A percentile compares a stretch with the other conserved stretches of the same genome.
phyloP scores from a whole-genome alignment of 78 protist species.

The Polysphondylium violaceum region DNA sequence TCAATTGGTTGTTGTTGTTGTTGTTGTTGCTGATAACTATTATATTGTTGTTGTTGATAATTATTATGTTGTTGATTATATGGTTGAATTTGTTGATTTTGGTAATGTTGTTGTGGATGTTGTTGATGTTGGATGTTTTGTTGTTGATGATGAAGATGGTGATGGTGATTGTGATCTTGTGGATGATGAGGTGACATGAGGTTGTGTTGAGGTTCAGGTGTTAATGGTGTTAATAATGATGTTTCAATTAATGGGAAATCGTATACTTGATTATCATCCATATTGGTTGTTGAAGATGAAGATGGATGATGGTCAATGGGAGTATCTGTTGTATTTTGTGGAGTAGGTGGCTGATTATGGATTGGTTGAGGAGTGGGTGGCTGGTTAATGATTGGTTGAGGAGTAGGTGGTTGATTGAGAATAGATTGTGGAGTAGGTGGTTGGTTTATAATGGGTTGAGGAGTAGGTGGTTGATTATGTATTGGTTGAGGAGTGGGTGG shows the following conservation, averaged over 20 bases:
- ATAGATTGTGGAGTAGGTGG: too few species aligned
- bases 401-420: too few species aligned
- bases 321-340: not conserved
- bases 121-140: too few species aligned
- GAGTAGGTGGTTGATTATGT: too few species aligned
- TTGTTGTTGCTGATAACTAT: not conserved
- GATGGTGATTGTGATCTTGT: not conserved
- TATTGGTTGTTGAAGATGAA: not conserved
- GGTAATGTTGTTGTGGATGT: not conserved
- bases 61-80: not conserved
- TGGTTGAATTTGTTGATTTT: not conserved
- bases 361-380: not conserved
- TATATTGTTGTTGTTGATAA: not conserved
- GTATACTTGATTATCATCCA: conserved; percentile 5
- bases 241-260: conserved; percentile 43
- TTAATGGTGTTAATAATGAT: conserved; percentile 1
- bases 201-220: not conserved
- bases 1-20: not conserved
- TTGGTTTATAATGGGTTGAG: too few species aligned
- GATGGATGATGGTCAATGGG: not conserved
- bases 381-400: too few species aligned
- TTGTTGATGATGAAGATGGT: too few species aligned
- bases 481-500: too few species aligned
- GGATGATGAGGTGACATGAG: not conserved
- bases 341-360: not conserved